Evolutionary conservation across 306 rosid genomes (phyloP).

Genomic region (Begonia peltatifolia): DNA sequence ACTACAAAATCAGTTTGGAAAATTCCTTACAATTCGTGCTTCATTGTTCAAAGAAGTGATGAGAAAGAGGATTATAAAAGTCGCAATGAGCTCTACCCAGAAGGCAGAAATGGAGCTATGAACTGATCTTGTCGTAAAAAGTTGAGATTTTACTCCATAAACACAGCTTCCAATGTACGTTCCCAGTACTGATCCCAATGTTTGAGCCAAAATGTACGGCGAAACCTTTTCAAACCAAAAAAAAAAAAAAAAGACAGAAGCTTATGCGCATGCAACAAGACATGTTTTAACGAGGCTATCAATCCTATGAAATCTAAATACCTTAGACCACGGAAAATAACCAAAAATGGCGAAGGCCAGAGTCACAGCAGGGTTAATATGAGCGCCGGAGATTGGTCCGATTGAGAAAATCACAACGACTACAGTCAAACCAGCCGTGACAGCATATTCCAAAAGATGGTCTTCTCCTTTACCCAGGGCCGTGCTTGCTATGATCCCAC

Average conservation of each 20-base stretch:
- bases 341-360: slow-evolving; percentile 74
- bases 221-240: slow-evolving; percentile 37
- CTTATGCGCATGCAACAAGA: neutral
- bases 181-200: slow-evolving; percentile 48
- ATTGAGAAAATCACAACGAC: slow-evolving; percentile 53
- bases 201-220: slow-evolving; percentile 45
- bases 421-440: slow-evolving; percentile 74
- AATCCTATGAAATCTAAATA: slow-evolving; percentile 4
- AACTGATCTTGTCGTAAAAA: slow-evolving; percentile 42
- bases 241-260: neutral
- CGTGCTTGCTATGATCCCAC: slow-evolving; percentile 62
- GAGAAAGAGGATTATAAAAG: slow-evolving; percentile 64
- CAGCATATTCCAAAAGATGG: slow-evolving; percentile 65
- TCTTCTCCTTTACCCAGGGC: slow-evolving; percentile 28
- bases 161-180: slow-evolving; percentile 48
- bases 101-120: slow-evolving; percentile 54
- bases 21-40: slow-evolving; percentile 34
- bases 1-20: neutral
- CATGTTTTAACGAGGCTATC: neutral
- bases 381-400: slow-evolving; percentile 71
- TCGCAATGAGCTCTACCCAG: slow-evolving; percentile 64
- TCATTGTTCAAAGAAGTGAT: slow-evolving; percentile 47
- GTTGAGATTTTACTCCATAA: slow-evolving; percentile 42
- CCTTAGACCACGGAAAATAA: slow-evolving; percentile 68
- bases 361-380: slow-evolving; percentile 79